Conservation (phyloP, 305 asterid species). For the Withania somnifera region DNA sequence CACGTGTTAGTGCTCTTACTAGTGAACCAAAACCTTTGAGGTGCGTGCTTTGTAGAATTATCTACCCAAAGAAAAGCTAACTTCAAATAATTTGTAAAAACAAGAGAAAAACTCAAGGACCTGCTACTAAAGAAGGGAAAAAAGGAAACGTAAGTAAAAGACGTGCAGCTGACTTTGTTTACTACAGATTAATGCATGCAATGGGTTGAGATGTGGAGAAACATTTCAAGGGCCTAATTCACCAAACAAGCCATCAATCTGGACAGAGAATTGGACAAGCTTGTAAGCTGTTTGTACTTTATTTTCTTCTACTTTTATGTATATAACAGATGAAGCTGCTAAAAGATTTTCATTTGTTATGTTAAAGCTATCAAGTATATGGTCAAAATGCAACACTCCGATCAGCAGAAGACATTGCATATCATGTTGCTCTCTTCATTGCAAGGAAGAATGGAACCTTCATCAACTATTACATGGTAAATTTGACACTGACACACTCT, state of each 20-base stretch:
- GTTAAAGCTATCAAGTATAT: slow-evolving; percentile 50
- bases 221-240: slow-evolving; percentile 85
- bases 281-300: slow-evolving; percentile 34
- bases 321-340: neutral
- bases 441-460: slow-evolving; percentile 76
- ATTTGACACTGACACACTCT: neutral
- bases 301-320: neutral
- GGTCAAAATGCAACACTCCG: slow-evolving; percentile 51
- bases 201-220: slow-evolving; percentile 74
- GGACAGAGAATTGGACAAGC: slow-evolving; percentile 99
- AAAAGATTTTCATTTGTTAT: neutral
- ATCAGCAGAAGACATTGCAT: slow-evolving; percentile 59
- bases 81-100: neutral
- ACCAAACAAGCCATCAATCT: slow-evolving; percentile 74
- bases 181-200: slow-evolving; percentile 74
- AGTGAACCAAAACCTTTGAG: neutral
- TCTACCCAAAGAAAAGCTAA: neutral
- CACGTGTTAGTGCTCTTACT: neutral
- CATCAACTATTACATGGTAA: slow-evolving; percentile 88
- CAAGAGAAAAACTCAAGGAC: too few species aligned
- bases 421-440: slow-evolving; percentile 61
- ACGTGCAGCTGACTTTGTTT: neutral
- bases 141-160: too few species aligned
- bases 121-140: too few species aligned
- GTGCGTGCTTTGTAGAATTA: neutral